phyloP scores from a whole-genome alignment of 768 basidiomycete species.

The Calocybe gangraenosa region DNA sequence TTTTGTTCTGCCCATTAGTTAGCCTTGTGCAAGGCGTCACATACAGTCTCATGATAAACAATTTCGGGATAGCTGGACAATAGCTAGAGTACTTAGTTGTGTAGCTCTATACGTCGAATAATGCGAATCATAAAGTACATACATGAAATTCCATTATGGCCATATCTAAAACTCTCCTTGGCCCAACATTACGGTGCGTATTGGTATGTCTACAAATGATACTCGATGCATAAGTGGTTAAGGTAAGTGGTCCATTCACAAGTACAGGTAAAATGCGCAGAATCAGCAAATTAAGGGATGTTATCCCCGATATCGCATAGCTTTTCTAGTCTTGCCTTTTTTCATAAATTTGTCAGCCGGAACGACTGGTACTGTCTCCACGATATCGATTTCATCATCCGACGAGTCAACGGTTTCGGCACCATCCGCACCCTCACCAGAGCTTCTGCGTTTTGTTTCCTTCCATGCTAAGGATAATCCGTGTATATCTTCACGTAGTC shows the following conservation, averaged over 20 bases:
- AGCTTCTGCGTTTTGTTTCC: constrained; percentile 34
- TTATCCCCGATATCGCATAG: no score
- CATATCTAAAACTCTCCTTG: neutral
- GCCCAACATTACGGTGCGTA: constrained; percentile 14
- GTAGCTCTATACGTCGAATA: neutral
- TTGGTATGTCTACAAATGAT: constrained; percentile 6
- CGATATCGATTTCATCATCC: constrained; percentile 41
- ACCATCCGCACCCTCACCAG: constrained; percentile 18
- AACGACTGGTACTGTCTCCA: constrained; percentile 25
- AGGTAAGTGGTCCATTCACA: constrained; percentile 2
- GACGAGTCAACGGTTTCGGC: constrained; percentile 26
- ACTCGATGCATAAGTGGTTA: constrained; percentile 2
- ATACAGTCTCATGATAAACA: neutral
- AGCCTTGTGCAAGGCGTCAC: neutral
- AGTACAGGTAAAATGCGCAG: no score
- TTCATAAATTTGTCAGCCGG: constrained; percentile 9
- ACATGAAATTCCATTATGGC: no score
- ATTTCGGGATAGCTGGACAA: neutral
- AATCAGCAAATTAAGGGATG: no score
- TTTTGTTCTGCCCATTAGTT: neutral
- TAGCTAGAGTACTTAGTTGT: constrained; percentile 1
- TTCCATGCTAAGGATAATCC: constrained; percentile 54
- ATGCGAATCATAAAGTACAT: no score
- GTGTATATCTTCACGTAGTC: constrained; percentile 36
- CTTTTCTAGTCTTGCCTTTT: constrained; percentile 5